Conservation (phyloP, 2,329 filamentous ascomycete genomes). For the Ophiosphaerella narmari region DNA sequence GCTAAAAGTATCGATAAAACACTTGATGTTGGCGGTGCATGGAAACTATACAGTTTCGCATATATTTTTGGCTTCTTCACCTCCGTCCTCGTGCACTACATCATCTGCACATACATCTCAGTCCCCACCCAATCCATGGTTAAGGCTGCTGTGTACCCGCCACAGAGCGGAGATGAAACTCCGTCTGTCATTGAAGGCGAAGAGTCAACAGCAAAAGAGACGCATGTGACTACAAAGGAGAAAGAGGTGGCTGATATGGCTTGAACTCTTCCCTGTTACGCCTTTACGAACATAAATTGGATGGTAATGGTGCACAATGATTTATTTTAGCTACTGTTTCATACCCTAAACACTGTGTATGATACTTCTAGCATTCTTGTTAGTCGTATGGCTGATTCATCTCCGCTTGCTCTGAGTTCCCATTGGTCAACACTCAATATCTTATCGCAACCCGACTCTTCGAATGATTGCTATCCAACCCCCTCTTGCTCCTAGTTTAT, state of each 20-base stretch:
- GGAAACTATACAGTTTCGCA: conserved; percentile 51
- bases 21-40: conserved; percentile 47
- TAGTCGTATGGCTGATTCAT: conserved; percentile 25
- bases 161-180: conserved; percentile 36
- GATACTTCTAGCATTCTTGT: not conserved
- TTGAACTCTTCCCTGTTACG: not conserved
- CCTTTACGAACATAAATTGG: too few species aligned
- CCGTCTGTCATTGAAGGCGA: conserved; percentile 27
- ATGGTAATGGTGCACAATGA: too few species aligned
- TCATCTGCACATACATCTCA: conserved; percentile 49
- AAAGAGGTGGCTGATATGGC: conserved; percentile 29
- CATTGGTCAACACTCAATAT: conserved; percentile 13
- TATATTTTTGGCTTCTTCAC: conserved; percentile 50
- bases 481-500: not conserved
- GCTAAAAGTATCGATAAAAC: conserved; percentile 45
- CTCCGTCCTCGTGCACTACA: conserved; percentile 43
- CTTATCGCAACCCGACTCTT: conserved; percentile 20
- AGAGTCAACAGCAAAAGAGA: conserved; percentile 23
- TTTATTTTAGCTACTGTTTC: too few species aligned
- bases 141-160: conserved; percentile 46
- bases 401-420: conserved; percentile 13
- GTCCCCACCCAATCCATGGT: conserved; percentile 39
- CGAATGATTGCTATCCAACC: conserved; percentile 3
- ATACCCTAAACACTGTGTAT: too few species aligned
- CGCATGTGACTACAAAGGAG: conserved; percentile 24